Evolutionary conservation across 768 basidiomycete species (phyloP), one percentile per base, ranked within the genome.

Genomic region (Asterophora parasitica): DNA sequence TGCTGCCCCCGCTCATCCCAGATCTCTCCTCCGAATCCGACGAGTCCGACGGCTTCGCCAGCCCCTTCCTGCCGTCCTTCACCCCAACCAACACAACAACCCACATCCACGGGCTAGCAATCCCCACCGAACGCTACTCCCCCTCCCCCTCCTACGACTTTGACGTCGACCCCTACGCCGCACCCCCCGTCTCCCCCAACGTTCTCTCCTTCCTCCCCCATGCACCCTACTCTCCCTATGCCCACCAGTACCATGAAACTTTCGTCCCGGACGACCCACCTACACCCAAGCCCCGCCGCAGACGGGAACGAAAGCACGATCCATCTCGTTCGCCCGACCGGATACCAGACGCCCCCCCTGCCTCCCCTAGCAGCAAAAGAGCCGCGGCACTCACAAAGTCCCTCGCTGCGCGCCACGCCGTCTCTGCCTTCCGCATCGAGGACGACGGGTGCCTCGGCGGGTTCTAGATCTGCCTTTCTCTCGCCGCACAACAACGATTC

Each of bases 21-120:
- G 83, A 85, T 63, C 58, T 82, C 50, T 81, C 78, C 31, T 76
- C 75, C 13, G 80, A 81, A 62, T 80, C 78, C 4, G 83, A 85
- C 56, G 82, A 85, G 66, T 78, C 76, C 47, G 83, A 85, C 61
- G 74, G 72, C 43, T 73, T 77, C 52, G 46, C 64, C 9, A 65
- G 65, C 44, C 66, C 70, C 6, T 69, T 69, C 9, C 61, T 65
- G 16, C 66, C 51, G 27, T 36, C 49, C 6, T 46, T 46, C 48
- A 43, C 49, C 30, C 46, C 51, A 19, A n/a, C 58, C 8, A 41
- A 41, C 19, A n/a, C n/a, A n/a, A n/a, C n/a, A n/a, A n/a, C n/a
- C n/a, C 49, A 58, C 44, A 41, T 63, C 16, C 59, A 62, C 37
- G 65, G 65, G 3, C 65, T 67, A n/a, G 59, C 62, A 32, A 53